These are phyloP conservation scores for Luffa acutangula DNA, from an alignment of 306 rosid genomes.

Conservation along the genomic window DNA sequence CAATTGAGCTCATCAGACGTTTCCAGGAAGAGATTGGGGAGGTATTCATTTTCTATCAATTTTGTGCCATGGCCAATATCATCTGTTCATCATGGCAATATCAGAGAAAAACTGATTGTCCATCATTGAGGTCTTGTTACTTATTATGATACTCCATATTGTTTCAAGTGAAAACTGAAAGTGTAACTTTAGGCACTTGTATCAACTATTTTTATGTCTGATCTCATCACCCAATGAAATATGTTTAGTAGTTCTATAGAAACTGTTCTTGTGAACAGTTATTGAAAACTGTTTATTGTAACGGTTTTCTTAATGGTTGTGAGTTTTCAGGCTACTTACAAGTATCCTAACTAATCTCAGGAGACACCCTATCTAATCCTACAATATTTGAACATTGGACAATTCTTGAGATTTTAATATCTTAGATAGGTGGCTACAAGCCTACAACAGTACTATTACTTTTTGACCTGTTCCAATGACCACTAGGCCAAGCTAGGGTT, in stretches of 20 bases:
- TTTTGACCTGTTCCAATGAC: neutral
- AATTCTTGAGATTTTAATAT: neutral
- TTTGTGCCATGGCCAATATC: neutral
- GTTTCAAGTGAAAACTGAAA: neutral
- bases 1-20: slow-evolving; percentile 79
- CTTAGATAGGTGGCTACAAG: neutral
- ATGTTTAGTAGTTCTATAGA: neutral
- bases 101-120: neutral
- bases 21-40: slow-evolving; percentile 89
- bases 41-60: slow-evolving; percentile 31
- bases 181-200: neutral
- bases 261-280: neutral
- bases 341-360: neutral
- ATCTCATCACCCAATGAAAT: neutral
- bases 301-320: neutral
- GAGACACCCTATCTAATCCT: neutral
- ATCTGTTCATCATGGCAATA: neutral
- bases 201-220: neutral
- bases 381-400: neutral
- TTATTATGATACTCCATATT: neutral
- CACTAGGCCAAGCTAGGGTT: neutral
- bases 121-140: neutral
- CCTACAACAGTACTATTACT: neutral
- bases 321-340: neutral
- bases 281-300: neutral